phyloP scores from a whole-genome alignment of 768 basidiomycete species.

The Aureoboletus auriporus region DNA sequence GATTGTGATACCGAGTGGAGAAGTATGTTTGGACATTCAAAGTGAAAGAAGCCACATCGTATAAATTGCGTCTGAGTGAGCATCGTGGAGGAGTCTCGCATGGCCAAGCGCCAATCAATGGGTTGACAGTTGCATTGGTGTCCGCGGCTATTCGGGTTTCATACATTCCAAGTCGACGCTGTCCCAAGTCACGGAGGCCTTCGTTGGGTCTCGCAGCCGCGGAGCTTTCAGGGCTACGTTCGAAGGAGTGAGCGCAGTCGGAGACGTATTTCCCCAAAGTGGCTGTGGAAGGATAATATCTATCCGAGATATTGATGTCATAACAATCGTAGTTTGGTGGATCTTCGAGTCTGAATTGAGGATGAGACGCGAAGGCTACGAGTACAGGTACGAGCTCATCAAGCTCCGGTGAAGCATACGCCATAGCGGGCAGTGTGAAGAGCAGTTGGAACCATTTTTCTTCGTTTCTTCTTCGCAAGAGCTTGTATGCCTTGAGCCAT shows the following conservation, averaged over 20 bases:
- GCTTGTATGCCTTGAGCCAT: conserved; percentile 30
- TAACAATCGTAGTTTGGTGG: conserved; percentile 14
- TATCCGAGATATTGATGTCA: conserved; percentile 1
- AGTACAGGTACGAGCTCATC: conserved; percentile 21
- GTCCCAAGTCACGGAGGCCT: neutral
- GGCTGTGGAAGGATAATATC: neutral
- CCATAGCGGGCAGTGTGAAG: conserved; percentile 32
- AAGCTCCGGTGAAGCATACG: conserved; percentile 17
- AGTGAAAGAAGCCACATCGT: conserved; percentile 1
- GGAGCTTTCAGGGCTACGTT: conserved; percentile 7
- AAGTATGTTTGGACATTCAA: conserved; percentile 1
- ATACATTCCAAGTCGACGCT: conserved; percentile 4
- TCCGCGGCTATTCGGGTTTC: conserved; percentile 1
- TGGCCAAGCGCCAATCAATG: conserved; percentile 14
- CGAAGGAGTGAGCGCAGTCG: neutral
- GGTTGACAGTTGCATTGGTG: neutral
- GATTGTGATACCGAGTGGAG: conserved; percentile 11
- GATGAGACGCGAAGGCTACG: conserved; percentile 25
- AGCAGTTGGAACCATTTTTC: conserved; percentile 18
- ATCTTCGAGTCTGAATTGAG: conserved; percentile 4
- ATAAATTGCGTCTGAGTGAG: neutral
- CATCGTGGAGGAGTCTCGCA: conserved; percentile 7
- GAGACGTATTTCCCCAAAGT: neutral
- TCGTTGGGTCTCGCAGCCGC: neutral
- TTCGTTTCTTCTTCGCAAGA: conserved; percentile 14